Evolutionary conservation across 1,139 yeast species (phyloP).

Genomic region (Casaregolazyma suthepensis): DNA sequence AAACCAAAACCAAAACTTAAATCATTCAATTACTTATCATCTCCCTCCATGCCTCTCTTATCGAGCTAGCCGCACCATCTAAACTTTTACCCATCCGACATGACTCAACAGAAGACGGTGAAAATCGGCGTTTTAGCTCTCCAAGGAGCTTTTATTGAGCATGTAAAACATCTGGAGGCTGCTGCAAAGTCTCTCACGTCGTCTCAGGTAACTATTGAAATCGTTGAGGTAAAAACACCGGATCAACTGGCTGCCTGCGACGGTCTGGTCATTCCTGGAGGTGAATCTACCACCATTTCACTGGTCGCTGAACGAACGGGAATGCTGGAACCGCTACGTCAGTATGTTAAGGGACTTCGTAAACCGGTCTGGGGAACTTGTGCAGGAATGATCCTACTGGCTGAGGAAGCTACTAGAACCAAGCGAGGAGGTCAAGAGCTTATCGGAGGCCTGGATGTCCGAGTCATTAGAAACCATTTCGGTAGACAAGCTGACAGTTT

Average conservation of each 20-base stretch:
- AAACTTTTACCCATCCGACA: conserved; percentile 3
- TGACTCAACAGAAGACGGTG: conserved; percentile 13
- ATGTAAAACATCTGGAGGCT: conserved; percentile 46
- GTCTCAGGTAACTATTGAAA: conserved; percentile 17
- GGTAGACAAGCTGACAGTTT: conserved; percentile 76
- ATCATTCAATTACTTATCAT: neutral
- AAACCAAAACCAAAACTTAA: neutral
- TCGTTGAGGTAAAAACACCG: conserved; percentile 50
- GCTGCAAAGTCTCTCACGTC: conserved; percentile 30
- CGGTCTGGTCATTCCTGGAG: conserved; percentile 69
- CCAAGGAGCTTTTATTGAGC: conserved; percentile 78
- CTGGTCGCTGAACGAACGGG: conserved; percentile 63
- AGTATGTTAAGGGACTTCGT: conserved; percentile 41
- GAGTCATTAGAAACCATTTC: conserved; percentile 67
- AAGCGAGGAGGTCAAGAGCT: conserved; percentile 49
- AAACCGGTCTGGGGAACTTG: conserved; percentile 82
- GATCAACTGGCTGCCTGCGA: conserved; percentile 47
- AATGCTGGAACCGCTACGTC: conserved; percentile 49
- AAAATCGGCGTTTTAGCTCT: conserved; percentile 67
- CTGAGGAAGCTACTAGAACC: conserved; percentile 52
- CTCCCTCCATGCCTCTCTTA: neutral
- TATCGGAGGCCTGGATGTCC: conserved; percentile 61
- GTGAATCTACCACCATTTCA: conserved; percentile 76
- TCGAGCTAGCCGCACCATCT: neutral
- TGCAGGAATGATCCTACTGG: conserved; percentile 70